Conservation (phyloP, 1,139 yeast species). For the Candida dubliniensis region DNA sequence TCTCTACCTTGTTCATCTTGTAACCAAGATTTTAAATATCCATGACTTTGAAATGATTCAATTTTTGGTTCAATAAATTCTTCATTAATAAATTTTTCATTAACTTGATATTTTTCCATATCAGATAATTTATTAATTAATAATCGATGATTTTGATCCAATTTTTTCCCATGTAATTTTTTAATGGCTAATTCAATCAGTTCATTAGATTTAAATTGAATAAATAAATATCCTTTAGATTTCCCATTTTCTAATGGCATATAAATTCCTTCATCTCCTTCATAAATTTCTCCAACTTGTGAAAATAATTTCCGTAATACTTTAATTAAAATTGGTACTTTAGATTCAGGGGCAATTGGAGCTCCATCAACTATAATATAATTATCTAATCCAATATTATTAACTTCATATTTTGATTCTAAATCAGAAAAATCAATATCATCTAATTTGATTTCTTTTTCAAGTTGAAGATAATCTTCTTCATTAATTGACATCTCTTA, state of each 20-base stretch:
- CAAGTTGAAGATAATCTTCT: slow-evolving; percentile 37
- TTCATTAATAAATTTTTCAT: slow-evolving; percentile 61
- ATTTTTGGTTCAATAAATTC: slow-evolving; percentile 71
- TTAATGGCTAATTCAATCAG: slow-evolving; percentile 80
- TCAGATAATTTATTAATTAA: slow-evolving; percentile 81
- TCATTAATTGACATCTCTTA: slow-evolving; percentile 15
- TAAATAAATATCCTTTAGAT: slow-evolving; percentile 85
- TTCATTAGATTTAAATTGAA: slow-evolving; percentile 70
- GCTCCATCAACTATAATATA: slow-evolving; percentile 93
- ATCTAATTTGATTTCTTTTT: slow-evolving; percentile 46
- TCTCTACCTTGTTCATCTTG: slow-evolving; percentile 89
- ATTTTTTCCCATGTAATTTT: slow-evolving; percentile 80
- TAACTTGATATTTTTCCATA: slow-evolving; percentile 76
- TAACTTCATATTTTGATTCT: slow-evolving; percentile 72
- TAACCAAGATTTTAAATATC: slow-evolving; percentile 87
- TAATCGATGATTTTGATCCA: slow-evolving; percentile 91
- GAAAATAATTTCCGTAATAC: slow-evolving; percentile 81
- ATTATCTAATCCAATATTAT: slow-evolving; percentile 67
- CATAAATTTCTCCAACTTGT: slow-evolving; percentile 65
- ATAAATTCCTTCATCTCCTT: slow-evolving; percentile 66
- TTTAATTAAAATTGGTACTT: slow-evolving; percentile 79
- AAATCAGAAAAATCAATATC: slow-evolving; percentile 87
- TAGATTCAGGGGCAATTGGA: slow-evolving; percentile 90
- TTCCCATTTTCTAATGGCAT: slow-evolving; percentile 83
- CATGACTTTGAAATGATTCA: slow-evolving; percentile 71